Conservation (phyloP, 306 rosid species). For the Erythrophleum fordii region DNA sequence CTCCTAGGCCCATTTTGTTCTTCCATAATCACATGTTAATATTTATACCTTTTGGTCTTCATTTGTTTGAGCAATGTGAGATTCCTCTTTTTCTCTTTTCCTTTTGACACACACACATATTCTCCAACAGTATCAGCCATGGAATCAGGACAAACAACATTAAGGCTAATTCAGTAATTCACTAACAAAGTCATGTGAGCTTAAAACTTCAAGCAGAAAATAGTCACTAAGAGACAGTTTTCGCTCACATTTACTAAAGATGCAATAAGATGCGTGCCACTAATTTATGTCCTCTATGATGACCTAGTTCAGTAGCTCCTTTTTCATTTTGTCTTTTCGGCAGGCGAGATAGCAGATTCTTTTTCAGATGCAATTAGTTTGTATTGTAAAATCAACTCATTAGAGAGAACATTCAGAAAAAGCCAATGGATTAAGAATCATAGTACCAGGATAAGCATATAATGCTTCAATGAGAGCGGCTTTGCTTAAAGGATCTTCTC, state of each 20-base stretch:
- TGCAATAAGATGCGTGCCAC: neutral
- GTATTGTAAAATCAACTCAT: too few species aligned
- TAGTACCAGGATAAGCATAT: slow-evolving; percentile 81
- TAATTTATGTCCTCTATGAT: neutral
- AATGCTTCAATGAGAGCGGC: slow-evolving; percentile 76
- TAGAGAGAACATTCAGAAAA: neutral
- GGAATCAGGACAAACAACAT: slow-evolving; percentile 6
- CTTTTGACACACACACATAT: too few species aligned
- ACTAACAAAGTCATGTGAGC: neutral
- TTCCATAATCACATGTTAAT: too few species aligned
- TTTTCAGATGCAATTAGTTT: too few species aligned
- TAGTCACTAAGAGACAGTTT: neutral
- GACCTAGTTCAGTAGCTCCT: neutral
- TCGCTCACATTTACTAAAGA: neutral
- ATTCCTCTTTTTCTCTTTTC: too few species aligned
- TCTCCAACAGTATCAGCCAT: too few species aligned
- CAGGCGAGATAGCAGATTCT: neutral
- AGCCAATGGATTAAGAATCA: neutral
- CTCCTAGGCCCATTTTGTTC: too few species aligned
- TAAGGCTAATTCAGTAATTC: neutral
- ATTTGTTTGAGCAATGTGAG: too few species aligned
- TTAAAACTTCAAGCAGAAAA: neutral
- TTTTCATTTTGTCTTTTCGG: neutral
- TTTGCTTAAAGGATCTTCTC: slow-evolving; percentile 81
- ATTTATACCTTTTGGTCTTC: too few species aligned